Base-by-base conservation (phyloP, 1,284 basidiomycete species). In the Cutaneotrichosporon curvatum region DNA sequence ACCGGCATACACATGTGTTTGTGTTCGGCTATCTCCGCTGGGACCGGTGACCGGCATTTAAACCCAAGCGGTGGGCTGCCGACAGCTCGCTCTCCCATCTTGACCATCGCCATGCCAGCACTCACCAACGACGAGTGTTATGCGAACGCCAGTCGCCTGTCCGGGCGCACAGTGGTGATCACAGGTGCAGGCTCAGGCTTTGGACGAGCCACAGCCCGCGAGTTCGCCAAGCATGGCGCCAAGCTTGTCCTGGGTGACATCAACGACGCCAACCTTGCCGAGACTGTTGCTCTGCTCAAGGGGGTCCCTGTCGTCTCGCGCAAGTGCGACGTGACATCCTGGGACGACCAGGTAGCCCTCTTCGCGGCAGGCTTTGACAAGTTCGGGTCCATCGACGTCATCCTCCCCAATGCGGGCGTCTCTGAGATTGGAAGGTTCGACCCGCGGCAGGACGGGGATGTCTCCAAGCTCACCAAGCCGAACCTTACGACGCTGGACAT, bases 131-230 rank as follows among this genome's bases (percentile, higher is more conserved):
- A 32, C 9, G 25, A 50, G 30, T 51, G 48, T 45, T 54, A 50
- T 34, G 40, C 38, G 19, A 20, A 54, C 37, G 48, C 48, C 12
- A 20, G n/a, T 8, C 80, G 82, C 18, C 39, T 54, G 19, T 9
- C 7, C 14, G 48, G 35, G 6, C 52, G 52, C 37, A 46, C 47
- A 14, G 34, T 42, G 15, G 30, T 54, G 15, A 54, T 54, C 43
- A 54, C 52, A 1, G 52, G 52, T 33, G 52, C 52, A 2, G 52
- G 45, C 2, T 36, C 31, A 4, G 52, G 52, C 16, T 54, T 54
- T 16, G 52, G 52, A 15, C 52, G 52, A 37, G 52, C 45, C 5
- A 44, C 37, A 4, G 52, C 52, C 1, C 19, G 50, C 42, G 43
- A 50, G 39, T 54, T 54, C 30, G 40, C 39, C 10, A 39, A 47